Conservation (phyloP, 1,284 basidiomycete genomes). For the Ceraceosorus bombacis region DNA sequence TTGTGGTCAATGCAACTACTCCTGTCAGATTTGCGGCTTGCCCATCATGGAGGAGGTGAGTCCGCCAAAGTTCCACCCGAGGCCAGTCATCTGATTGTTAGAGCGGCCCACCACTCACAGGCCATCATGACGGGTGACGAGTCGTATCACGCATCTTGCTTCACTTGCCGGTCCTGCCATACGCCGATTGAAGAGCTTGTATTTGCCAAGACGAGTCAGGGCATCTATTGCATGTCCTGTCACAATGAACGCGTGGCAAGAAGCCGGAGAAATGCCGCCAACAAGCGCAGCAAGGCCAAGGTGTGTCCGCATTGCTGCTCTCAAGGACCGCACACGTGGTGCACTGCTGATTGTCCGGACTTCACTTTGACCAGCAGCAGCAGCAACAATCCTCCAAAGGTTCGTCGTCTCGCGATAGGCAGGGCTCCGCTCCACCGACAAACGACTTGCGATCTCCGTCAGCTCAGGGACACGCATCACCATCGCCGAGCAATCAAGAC, state of each 20-base stretch:
- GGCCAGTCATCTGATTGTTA: background rate
- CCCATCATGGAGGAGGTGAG: slow-evolving; percentile 30
- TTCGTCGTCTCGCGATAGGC: too few species aligned
- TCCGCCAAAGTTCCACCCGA: background rate
- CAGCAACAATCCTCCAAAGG: too few species aligned
- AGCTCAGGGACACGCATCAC: too few species aligned
- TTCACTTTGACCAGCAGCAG: too few species aligned
- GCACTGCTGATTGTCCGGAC: too few species aligned
- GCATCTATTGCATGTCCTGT: slow-evolving; percentile 97
- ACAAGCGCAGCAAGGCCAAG: slow-evolving; percentile 46
- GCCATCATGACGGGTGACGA: slow-evolving; percentile 97
- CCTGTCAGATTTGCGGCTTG: slow-evolving; percentile 44
- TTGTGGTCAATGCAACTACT: slow-evolving; percentile 93
- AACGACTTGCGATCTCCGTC: too few species aligned
- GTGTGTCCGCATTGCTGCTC: slow-evolving; percentile 6
- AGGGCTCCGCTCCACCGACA: too few species aligned
- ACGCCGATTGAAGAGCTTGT: slow-evolving; percentile 93
- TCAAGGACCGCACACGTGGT: background rate
- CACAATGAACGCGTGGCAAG: slow-evolving; percentile 93
- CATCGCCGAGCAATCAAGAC: background rate
- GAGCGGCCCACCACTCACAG: slow-evolving; percentile 78
- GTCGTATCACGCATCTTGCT: slow-evolving; percentile 95
- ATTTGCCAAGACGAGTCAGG: slow-evolving; percentile 95
- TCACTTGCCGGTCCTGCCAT: slow-evolving; percentile 91
- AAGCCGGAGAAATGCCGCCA: slow-evolving; percentile 78